Evolutionary conservation across 257 asterid genomes (phyloP).

Genomic region (Nyctanthes arbortristis): DNA sequence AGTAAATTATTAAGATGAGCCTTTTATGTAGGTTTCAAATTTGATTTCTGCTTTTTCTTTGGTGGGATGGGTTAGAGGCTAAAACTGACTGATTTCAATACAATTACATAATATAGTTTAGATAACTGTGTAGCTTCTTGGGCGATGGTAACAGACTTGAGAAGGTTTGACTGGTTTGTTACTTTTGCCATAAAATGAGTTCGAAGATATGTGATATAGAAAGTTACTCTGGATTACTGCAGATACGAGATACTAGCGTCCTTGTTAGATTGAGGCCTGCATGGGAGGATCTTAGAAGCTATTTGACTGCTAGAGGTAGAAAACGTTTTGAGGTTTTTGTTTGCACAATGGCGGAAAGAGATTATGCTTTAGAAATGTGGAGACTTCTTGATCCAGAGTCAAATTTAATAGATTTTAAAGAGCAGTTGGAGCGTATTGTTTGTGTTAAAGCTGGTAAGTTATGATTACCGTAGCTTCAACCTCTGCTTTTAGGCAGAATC

Average conservation of each 20-base stretch:
- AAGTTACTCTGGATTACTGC: conserved; percentile 24
- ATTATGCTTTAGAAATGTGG: conserved; percentile 99
- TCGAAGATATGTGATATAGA: conserved; percentile 3
- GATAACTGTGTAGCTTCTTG: conserved; percentile 9
- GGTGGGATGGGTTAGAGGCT: neutral
- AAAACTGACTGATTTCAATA: conserved; percentile 13
- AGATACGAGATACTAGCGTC: conserved; percentile 98
- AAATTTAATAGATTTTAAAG: conserved; percentile 68
- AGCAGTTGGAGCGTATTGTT: conserved; percentile 80
- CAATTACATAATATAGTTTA: neutral
- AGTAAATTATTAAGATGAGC: neutral
- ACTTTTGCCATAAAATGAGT: no score
- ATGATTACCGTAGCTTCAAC: conserved; percentile 8
- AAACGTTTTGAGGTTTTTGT: conserved; percentile 97
- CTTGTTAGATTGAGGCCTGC: conserved; percentile 99
- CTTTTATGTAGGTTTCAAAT: neutral
- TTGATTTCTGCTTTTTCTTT: neutral
- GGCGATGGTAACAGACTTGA: conserved; percentile 13
- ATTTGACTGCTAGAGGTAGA: conserved; percentile 93
- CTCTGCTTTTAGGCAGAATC: conserved; percentile 4
- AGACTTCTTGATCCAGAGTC: conserved; percentile 98
- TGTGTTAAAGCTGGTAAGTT: conserved; percentile 91
- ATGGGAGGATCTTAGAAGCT: conserved; percentile 97
- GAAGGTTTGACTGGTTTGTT: conserved; percentile 7
- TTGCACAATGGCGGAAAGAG: conserved; percentile 99